phyloP scores from a whole-genome alignment of 1,284 basidiomycete species.

The Leccinum griseonigrum region DNA sequence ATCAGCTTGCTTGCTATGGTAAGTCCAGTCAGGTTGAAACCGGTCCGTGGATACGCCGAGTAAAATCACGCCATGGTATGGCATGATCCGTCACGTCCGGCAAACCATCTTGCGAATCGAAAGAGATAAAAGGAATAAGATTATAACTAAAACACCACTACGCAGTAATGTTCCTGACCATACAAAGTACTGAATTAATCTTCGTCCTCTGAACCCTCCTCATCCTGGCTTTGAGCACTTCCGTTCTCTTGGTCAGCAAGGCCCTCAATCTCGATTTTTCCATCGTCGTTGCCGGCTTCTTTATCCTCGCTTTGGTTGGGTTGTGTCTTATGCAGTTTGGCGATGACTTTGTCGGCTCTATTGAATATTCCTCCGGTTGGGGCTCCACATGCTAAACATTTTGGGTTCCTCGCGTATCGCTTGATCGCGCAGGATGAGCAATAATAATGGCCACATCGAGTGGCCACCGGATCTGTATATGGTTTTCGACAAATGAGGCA shows the following conservation, averaged over 20 bases:
- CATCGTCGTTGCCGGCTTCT: constrained; percentile 40
- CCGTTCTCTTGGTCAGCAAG: constrained; percentile 38
- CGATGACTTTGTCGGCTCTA: constrained; percentile 79
- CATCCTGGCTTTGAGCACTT: constrained; percentile 27
- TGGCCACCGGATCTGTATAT: constrained; percentile 94
- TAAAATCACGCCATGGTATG: constrained; percentile 3
- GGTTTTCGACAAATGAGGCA: constrained; percentile 95
- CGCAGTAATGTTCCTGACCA: constrained; percentile 21
- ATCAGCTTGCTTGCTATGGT: constrained; percentile 7
- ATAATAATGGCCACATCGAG: constrained; percentile 96
- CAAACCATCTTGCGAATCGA: constrained; percentile 14
- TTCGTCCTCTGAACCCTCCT: constrained; percentile 34
- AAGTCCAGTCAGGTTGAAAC: constrained; percentile 2
- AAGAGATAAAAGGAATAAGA: constrained; percentile 16
- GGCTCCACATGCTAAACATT: constrained; percentile 93
- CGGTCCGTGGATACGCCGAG: constrained; percentile 9
- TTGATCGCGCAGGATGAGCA: constrained; percentile 94
- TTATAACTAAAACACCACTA: constrained; percentile 15
- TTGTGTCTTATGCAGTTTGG: constrained; percentile 69
- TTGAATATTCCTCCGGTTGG: constrained; percentile 96
- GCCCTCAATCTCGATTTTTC: constrained; percentile 61
- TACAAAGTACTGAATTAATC: constrained; percentile 30
- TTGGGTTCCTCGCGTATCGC: constrained; percentile 90
- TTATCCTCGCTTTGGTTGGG: constrained; percentile 47
- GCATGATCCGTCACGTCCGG: constrained; percentile 21